phyloP scores from a whole-genome alignment of 805 yeast genomes.

The Sugiyamaella lignohabitans region DNA sequence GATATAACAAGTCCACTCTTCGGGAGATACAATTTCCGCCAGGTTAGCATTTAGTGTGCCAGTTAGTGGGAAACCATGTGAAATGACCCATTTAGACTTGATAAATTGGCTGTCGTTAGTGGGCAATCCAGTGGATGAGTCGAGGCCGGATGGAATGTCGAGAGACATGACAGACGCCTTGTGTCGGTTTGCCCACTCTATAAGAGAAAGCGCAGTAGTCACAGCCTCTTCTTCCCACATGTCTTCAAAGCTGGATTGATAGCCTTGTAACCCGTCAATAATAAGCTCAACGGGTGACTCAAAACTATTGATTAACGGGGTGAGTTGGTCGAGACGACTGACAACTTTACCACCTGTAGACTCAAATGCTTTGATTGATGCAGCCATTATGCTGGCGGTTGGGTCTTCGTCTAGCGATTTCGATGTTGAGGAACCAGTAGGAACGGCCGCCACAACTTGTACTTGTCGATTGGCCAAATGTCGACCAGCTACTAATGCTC shows the following conservation, averaged over 20 bases:
- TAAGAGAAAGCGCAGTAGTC: conserved; percentile 32
- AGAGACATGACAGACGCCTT: conserved; percentile 51
- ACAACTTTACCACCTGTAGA: conserved; percentile 63
- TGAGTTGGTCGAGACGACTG: conserved; percentile 24
- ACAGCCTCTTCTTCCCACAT: conserved; percentile 34
- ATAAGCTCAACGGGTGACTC: conserved; percentile 75
- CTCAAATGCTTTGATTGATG: conserved; percentile 50
- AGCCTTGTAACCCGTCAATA: conserved; percentile 81
- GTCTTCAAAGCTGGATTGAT: conserved; percentile 62
- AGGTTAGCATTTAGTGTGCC: conserved; percentile 57
- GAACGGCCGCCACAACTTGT: conserved; percentile 50
- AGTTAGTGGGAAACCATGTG: conserved; percentile 67
- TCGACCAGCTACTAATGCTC: conserved; percentile 74
- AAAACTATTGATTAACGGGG: conserved; percentile 35
- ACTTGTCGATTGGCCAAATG: conserved; percentile 70
- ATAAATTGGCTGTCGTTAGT: conserved; percentile 23
- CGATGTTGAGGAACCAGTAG: conserved; percentile 1
- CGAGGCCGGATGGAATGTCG: conserved; percentile 78
- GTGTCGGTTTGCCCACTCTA: conserved; percentile 59
- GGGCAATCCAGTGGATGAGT: conserved; percentile 66
- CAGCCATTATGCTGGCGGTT: not conserved
- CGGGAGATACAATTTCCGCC: conserved; percentile 43
- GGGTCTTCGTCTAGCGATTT: conserved; percentile 18
- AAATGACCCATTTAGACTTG: conserved; percentile 52
- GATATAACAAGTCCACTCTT: conserved; percentile 50